Base-by-base conservation (phyloP, 495 filamentous ascomycete genomes). In the Penicillium daleae region DNA sequence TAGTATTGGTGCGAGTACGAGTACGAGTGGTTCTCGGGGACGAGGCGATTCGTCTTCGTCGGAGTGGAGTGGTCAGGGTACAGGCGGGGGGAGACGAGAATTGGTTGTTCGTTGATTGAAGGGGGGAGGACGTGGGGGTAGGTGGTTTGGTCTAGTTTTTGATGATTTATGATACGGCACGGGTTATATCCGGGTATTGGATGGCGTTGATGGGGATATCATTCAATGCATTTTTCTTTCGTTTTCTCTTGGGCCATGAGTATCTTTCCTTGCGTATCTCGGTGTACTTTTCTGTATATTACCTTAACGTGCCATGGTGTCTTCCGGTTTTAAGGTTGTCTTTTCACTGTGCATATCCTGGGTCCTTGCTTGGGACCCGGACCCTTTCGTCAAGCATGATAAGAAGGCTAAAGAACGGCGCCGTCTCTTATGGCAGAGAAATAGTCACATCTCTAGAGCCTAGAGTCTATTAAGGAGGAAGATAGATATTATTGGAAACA, bases 41-140 rank as follows among this genome's bases (percentile, higher is more conserved):
- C 46, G 70, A 1, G 70, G 70, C 17, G 70, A 71, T 51, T 73
- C 70, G 0, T 68, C 66, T 22, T 73, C 70, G 21, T 73, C 70
- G 27, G 70, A 73, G 12, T 73, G 70, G 70, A 73, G 70, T 56
- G 60, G 62, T 0, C 64, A 32, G n/a, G 49, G 29, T 29, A 4
- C 24, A 58, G 66, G 33, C 27, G 65, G 54, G 64, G 70, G 56
- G n/a, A 66, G 72, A 57, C 65, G 68, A 56, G 73, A 79, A 63
- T 57, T 79, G 62, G 73, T 70, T 57, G 73, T 75, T 68, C 56
- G 73, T 50, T 79, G 55, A 62, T 22, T 4, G 7, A 7, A n/a
- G 8, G 12, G 6, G 0, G 4, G 2, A 19, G n/a, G 17, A 8
- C 6, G 19, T 2, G 32, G 10, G 32, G 32, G 32, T 6, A n/a